Evolutionary conservation across 371 early-diverging fungal species (phyloP).

Genomic region (Mucor circinelloides): DNA sequence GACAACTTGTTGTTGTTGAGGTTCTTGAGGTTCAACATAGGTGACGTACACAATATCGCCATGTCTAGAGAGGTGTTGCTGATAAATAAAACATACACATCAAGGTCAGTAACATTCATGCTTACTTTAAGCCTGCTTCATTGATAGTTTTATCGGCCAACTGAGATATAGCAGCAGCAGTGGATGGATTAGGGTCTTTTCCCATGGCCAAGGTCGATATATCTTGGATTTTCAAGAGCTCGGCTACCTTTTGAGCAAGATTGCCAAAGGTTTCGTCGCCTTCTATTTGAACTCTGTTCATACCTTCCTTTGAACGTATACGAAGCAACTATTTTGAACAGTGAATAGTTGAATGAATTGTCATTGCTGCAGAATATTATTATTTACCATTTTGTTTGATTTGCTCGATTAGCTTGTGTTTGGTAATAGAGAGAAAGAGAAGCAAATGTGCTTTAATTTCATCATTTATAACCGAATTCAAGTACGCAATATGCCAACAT

Average conservation of each 20-base stretch:
- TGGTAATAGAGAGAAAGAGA: not conserved
- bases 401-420: not conserved
- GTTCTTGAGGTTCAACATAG: conserved; percentile 45
- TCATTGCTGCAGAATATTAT: not conserved
- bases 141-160: conserved; percentile 48
- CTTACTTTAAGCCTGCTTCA: conserved; percentile 51
- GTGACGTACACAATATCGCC: conserved; percentile 81
- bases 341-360: not conserved
- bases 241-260: conserved; percentile 63
- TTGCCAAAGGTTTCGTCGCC: conserved; percentile 53
- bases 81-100: not conserved
- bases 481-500: not conserved
- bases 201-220: conserved; percentile 53
- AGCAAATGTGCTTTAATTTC: not conserved
- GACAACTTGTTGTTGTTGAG: not conserved
- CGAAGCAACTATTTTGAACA: conserved; percentile 64
- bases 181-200: conserved; percentile 48
- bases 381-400: not conserved
- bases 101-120: not conserved
- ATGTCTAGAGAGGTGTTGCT: conserved; percentile 51
- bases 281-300: conserved; percentile 75
- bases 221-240: conserved; percentile 42
- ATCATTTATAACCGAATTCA: not conserved
- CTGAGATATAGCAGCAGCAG: conserved; percentile 41
- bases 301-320: conserved; percentile 83